Conservation (phyloP, 306 rosid species). For the Malus domestica region DNA sequence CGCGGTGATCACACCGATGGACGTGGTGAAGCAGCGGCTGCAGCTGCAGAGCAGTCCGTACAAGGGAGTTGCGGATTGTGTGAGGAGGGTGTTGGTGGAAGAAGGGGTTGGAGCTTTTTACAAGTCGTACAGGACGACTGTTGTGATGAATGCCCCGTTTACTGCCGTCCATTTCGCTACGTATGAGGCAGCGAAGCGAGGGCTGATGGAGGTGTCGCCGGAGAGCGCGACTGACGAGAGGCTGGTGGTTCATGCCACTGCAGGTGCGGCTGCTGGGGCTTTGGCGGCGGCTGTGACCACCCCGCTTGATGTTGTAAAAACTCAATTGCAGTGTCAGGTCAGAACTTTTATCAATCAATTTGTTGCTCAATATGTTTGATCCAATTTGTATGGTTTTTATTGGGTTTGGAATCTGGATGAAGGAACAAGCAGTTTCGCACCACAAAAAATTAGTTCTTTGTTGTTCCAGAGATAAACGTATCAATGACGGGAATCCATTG, state of each 20-base stretch:
- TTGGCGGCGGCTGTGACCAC: slow-evolving; percentile 66
- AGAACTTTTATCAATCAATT: neutral
- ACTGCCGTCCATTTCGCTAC: slow-evolving; percentile 68
- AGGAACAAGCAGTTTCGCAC: neutral
- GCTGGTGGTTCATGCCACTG: slow-evolving; percentile 67
- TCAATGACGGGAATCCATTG: neutral
- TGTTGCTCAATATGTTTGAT: neutral
- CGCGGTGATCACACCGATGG: slow-evolving; percentile 87
- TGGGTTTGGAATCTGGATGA: neutral
- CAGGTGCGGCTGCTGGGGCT: slow-evolving; percentile 71
- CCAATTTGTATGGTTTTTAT: neutral
- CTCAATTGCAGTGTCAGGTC: slow-evolving; percentile 87
- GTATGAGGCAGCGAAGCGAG: slow-evolving; percentile 60
- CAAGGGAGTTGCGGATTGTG: slow-evolving; percentile 66
- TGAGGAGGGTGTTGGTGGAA: slow-evolving; percentile 57
- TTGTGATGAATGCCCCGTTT: slow-evolving; percentile 81
- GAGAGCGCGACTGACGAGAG: slow-evolving; percentile 43
- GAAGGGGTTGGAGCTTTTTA: slow-evolving; percentile 77
- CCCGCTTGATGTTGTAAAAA: slow-evolving; percentile 77
- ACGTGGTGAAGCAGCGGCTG: slow-evolving; percentile 88
- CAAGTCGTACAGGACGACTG: slow-evolving; percentile 70
- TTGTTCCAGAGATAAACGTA: neutral
- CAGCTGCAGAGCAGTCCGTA: slow-evolving; percentile 68
- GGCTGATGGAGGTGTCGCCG: slow-evolving; percentile 42
- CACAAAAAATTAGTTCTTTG: neutral